Evolutionary conservation across 257 asterid genomes (phyloP), one percentile per base, ranked within the genome.

Genomic region (Mentha longifolia): DNA sequence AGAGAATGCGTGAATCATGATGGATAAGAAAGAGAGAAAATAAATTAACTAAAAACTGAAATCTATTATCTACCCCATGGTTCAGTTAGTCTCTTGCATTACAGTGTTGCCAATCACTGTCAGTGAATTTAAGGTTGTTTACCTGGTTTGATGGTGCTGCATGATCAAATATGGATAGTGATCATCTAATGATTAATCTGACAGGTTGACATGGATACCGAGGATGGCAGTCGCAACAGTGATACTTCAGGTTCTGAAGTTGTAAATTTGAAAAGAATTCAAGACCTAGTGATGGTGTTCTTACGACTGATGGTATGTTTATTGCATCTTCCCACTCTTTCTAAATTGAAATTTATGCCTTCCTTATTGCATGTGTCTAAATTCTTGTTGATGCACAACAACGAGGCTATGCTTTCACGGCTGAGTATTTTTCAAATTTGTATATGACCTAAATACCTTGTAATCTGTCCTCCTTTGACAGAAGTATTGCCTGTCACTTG

Each of bases 201-300:
- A 56, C 90, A 93, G 99, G 97, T 94, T 72, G 99, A 91, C 78
- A 94, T 94, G 99, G 99, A 94, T 82, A 88, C 84, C 65, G 99
- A 87, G 75, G 99, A 94, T 73, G 88, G 74, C 49, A 85, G 83
- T 74, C 43, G 74, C 45, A 45, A 54, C 39, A 77, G 80, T 62
- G 85, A 66, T 55, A 56, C 73, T 70, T 71, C 89, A 68, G 76
- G 76, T 69, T 79, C 84, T 46, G 89, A 70, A 74, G 88, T 76
- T 39, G 72, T 78, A 68, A 80, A 72, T 70, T 9, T 46, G 81
- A 78, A 55, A 84, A 52, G 73, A 74, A 67, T 72, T 67, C 59
- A 39, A 81, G 73, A 67, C 82, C 77, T 50, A 75, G 78, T 73
- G 72, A 68, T 49, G 85, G 74, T 72, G 84, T 79, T 71, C 42